Conservation (phyloP, 2,329 filamentous ascomycete species). For the Nothopassalora personata region DNA sequence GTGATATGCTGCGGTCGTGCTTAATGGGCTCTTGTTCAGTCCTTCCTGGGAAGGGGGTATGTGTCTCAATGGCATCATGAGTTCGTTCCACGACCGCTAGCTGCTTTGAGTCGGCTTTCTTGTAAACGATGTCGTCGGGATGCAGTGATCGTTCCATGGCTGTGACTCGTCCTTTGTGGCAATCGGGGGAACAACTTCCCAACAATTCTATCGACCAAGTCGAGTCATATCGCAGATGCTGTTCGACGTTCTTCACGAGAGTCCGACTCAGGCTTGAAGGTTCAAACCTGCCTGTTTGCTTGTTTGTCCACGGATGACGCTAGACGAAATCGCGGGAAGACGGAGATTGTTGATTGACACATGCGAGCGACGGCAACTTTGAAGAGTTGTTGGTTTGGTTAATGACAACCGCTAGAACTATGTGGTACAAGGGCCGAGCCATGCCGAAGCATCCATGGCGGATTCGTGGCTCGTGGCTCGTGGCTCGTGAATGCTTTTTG, state of each 20-base stretch:
- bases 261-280: background rate
- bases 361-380: background rate
- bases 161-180: background rate
- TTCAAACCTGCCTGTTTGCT: background rate
- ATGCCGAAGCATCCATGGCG: background rate
- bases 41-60: slow-evolving; percentile 40
- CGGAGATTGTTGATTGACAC: background rate
- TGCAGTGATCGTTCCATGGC: slow-evolving; percentile 19
- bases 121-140: slow-evolving; percentile 28
- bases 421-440: background rate
- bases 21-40: slow-evolving; percentile 28
- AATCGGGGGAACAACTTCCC: background rate
- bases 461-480: too few species aligned
- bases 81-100: slow-evolving; percentile 44
- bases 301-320: background rate
- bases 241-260: background rate
- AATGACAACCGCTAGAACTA: background rate
- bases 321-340: background rate
- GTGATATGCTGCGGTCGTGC: slow-evolving; percentile 32
- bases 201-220: background rate
- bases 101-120: slow-evolving; percentile 14
- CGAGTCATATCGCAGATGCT: background rate
- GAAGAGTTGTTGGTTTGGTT: background rate
- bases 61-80: slow-evolving; percentile 41
- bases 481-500: background rate